Percentiles rank a stretch among this genome's conserved stretches.
Evolutionary conservation across 2,329 filamentous ascomycete genomes (phyloP).

Genomic region (Apiospora koreana): DNA sequence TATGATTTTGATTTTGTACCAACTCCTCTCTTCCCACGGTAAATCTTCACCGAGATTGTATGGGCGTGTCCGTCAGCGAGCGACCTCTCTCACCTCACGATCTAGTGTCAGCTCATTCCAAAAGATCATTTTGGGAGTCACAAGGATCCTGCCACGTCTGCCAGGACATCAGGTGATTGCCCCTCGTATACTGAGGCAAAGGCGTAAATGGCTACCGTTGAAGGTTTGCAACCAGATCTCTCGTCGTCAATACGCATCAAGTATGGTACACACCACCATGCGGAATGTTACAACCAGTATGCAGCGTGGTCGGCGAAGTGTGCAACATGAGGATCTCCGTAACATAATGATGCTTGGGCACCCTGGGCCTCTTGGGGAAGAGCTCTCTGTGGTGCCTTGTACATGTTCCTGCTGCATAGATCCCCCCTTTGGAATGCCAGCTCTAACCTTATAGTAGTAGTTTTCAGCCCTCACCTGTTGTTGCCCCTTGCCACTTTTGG

Average conservation of each 20-base stretch:
- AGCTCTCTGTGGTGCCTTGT: no score
- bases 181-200: neutral
- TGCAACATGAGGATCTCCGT: neutral
- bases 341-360: neutral
- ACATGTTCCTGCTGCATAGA: neutral
- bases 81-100: neutral
- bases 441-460: no score
- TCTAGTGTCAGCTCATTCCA: neutral
- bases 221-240: neutral
- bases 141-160: neutral
- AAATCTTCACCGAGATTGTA: neutral
- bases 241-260: neutral
- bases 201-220: neutral
- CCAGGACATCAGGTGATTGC: neutral
- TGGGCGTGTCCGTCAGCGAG: neutral
- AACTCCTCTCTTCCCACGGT: neutral
- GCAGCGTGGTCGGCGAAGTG: slow-evolving; percentile 4
- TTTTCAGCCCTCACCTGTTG: neutral
- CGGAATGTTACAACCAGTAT: neutral
- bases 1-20: neutral
- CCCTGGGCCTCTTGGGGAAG: neutral
- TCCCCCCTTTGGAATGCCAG: neutral
- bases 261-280: neutral
- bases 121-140: neutral
- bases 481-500: neutral